These are phyloP conservation scores for Dovyalis caffra DNA, from an alignment of 345 rosid species.

Conservation along the genomic window DNA sequence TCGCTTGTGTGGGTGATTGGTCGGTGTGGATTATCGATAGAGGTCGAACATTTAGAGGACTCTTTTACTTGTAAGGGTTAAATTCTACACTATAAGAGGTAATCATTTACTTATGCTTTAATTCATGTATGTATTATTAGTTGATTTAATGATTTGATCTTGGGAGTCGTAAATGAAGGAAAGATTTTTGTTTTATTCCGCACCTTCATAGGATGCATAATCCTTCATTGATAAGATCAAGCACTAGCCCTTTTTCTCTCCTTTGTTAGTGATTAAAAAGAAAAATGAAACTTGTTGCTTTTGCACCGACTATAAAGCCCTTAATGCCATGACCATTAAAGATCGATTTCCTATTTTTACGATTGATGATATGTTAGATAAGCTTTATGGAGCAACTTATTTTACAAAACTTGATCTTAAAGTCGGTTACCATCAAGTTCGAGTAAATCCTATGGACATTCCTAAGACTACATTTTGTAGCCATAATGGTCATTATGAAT, in stretches of 20 bases:
- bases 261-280: not conserved
- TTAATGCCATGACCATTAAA: not conserved
- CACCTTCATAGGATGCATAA: too few relatives aligned
- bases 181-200: too few relatives aligned
- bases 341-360: not conserved
- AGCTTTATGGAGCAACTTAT: not conserved
- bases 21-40: too few relatives aligned
- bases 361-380: not conserved
- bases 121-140: too few relatives aligned
- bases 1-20: too few relatives aligned
- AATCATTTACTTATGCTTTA: too few relatives aligned
- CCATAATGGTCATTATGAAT: not conserved
- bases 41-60: too few relatives aligned
- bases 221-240: not conserved
- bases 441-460: not conserved
- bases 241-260: not conserved
- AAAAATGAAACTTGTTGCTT: not conserved
- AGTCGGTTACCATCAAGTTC: not conserved
- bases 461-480: not conserved
- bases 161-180: too few relatives aligned
- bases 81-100: too few relatives aligned
- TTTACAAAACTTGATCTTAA: not conserved
- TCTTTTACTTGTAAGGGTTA: too few relatives aligned
- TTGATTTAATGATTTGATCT: too few relatives aligned
- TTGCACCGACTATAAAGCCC: not conserved